These are phyloP conservation scores for Stagonosporopsis vannaccii DNA, from an alignment of 2,329 filamentous ascomycete species.

Conservation along the genomic window DNA sequence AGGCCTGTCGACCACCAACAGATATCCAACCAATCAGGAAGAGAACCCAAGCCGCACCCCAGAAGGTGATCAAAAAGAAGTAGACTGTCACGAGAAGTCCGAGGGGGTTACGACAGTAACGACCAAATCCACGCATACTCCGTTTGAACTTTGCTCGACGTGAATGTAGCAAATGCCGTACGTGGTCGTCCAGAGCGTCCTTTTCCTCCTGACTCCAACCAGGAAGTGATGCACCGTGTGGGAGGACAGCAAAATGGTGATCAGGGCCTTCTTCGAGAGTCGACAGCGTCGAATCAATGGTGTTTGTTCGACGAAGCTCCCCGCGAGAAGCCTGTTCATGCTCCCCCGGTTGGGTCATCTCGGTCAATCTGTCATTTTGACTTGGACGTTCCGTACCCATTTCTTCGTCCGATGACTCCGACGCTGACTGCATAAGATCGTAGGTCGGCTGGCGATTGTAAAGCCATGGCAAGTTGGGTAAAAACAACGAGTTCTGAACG, in stretches of 20 bases:
- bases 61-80: slow-evolving; percentile 84
- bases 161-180: slow-evolving; percentile 86
- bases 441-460: slow-evolving; percentile 83
- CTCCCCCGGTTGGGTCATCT: slow-evolving; percentile 29
- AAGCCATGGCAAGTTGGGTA: slow-evolving; percentile 77
- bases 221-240: slow-evolving; percentile 73
- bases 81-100: slow-evolving; percentile 86
- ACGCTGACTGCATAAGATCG: slow-evolving; percentile 64
- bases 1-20: slow-evolving; percentile 73
- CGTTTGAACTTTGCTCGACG: slow-evolving; percentile 79
- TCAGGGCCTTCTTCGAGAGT: slow-evolving; percentile 54
- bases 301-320: slow-evolving; percentile 32
- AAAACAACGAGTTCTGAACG: slow-evolving; percentile 89
- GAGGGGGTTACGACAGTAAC: slow-evolving; percentile 75
- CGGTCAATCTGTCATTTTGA: slow-evolving; percentile 18
- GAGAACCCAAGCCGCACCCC: slow-evolving; percentile 85
- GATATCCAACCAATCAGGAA: slow-evolving; percentile 91
- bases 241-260: slow-evolving; percentile 79
- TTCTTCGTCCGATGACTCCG: slow-evolving; percentile 41
- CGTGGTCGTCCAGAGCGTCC: slow-evolving; percentile 79
- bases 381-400: slow-evolving; percentile 21
- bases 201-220: slow-evolving; percentile 81
- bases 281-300: slow-evolving; percentile 42
- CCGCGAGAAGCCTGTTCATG: slow-evolving; percentile 23
- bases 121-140: slow-evolving; percentile 77